phyloP scores from a whole-genome alignment of 345 rosid genomes.

The Iberis pinnata region DNA sequence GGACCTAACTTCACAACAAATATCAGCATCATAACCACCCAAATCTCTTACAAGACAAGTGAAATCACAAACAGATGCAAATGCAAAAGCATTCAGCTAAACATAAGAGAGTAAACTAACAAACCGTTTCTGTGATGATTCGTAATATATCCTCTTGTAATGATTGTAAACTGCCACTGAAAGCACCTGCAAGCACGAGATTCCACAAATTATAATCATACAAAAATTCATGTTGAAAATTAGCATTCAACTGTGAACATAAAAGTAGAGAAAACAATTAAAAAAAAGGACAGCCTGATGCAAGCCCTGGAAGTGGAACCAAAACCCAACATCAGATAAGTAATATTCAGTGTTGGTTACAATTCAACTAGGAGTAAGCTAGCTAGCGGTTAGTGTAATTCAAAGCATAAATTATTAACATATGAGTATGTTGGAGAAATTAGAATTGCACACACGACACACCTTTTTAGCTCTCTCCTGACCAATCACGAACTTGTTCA shows the following conservation, averaged over 20 bases:
- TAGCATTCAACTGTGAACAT: not conserved
- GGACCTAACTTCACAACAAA: constrained; percentile 59
- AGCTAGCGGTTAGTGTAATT: not conserved
- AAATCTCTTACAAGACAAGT: not conserved
- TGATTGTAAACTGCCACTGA: constrained; percentile 98
- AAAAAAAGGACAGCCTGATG: too few species aligned
- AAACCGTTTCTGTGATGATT: constrained; percentile 63
- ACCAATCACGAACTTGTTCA: constrained; percentile 94
- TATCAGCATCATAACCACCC: constrained; percentile 29
- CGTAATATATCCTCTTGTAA: constrained; percentile 78
- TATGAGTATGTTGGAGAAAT: not conserved
- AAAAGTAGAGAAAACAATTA: not conserved
- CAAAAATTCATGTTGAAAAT: not conserved
- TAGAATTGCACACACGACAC: not conserved
- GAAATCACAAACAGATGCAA: constrained; percentile 1
- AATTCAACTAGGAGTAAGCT: not conserved
- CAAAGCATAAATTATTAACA: not conserved
- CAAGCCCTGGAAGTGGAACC: not conserved
- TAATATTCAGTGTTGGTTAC: not conserved
- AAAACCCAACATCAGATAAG: not conserved
- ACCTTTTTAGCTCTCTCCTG: constrained; percentile 98
- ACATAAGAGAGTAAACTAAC: constrained; percentile 29
- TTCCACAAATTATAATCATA: constrained; percentile 1
- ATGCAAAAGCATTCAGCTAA: not conserved
- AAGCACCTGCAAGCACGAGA: constrained; percentile 58